A percentile compares a stretch with the other conserved stretches of the same genome.
Conservation (phyloP, 306 rosid species). For the apple (Malus domestica) region DNA sequence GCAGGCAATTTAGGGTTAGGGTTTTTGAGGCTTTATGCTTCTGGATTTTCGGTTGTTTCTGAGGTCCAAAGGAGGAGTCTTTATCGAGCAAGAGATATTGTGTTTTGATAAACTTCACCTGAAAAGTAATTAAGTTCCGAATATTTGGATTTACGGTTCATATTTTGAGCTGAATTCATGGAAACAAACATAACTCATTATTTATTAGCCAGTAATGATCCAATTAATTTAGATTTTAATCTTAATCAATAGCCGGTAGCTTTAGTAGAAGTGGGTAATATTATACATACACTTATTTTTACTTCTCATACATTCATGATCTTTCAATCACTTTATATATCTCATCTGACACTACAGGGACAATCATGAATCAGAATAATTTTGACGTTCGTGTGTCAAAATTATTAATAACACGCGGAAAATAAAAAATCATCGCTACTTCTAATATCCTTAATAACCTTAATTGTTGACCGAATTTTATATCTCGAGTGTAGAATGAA, state of each 20-base stretch:
- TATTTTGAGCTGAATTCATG: background rate
- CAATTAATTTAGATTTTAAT: background rate
- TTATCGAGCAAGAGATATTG: background rate
- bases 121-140: background rate
- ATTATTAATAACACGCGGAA: background rate
- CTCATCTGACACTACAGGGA: too few relatives aligned
- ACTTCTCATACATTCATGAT: too few relatives aligned
- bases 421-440: too few relatives aligned
- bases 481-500: too few relatives aligned
- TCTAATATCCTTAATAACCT: too few relatives aligned
- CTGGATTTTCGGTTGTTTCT: background rate
- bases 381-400: background rate
- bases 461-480: slow-evolving; percentile 3
- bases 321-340: too few relatives aligned
- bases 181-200: background rate
- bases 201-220: background rate
- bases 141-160: background rate
- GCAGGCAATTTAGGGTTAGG: background rate
- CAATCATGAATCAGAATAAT: background rate
- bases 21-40: background rate
- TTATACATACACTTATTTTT: too few relatives aligned
- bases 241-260: background rate
- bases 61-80: slow-evolving; percentile 4
- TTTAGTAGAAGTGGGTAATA: background rate
- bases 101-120: background rate